Conservation (phyloP, 768 basidiomycete species). For the Lepiota venenata region DNA sequence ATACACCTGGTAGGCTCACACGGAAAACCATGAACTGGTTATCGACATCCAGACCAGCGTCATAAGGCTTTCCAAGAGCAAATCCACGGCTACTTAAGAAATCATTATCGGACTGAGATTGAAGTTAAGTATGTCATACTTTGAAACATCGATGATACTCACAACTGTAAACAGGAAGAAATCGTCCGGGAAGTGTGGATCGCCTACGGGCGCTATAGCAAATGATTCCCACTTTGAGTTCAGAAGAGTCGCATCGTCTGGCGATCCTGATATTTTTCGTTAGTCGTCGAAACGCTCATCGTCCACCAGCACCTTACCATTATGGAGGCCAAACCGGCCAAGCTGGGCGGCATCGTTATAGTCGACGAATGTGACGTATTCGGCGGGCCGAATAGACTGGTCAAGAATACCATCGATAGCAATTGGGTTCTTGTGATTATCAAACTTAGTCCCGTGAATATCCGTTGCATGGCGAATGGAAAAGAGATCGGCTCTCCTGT, state of each 20-base stretch:
- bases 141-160: slow-evolving; percentile 19
- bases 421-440: slow-evolving; percentile 48
- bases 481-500: slow-evolving; percentile 57
- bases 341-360: slow-evolving; percentile 51
- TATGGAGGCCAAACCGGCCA: slow-evolving; percentile 60
- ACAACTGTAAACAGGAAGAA: slow-evolving; percentile 67
- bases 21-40: slow-evolving; percentile 59
- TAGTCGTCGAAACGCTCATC: neutral
- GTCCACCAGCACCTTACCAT: slow-evolving; percentile 32
- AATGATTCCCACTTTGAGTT: slow-evolving; percentile 68
- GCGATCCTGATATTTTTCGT: slow-evolving; percentile 32
- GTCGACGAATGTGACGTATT: slow-evolving; percentile 54
- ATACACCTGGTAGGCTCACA: slow-evolving; percentile 43
- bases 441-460: slow-evolving; percentile 55
- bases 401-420: slow-evolving; percentile 46
- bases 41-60: slow-evolving; percentile 49
- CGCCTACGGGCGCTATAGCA: slow-evolving; percentile 51
- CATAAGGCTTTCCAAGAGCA: slow-evolving; percentile 38
- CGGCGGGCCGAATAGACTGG: slow-evolving; percentile 44
- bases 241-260: slow-evolving; percentile 50
- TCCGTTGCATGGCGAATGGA: slow-evolving; percentile 57
- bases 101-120: slow-evolving; percentile 53
- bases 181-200: slow-evolving; percentile 52
- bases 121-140: neutral
- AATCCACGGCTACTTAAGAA: slow-evolving; percentile 38